Evolutionary conservation across 2,329 filamentous ascomycete genomes (phyloP).

Genomic region (Sporothrix curviconia): DNA sequence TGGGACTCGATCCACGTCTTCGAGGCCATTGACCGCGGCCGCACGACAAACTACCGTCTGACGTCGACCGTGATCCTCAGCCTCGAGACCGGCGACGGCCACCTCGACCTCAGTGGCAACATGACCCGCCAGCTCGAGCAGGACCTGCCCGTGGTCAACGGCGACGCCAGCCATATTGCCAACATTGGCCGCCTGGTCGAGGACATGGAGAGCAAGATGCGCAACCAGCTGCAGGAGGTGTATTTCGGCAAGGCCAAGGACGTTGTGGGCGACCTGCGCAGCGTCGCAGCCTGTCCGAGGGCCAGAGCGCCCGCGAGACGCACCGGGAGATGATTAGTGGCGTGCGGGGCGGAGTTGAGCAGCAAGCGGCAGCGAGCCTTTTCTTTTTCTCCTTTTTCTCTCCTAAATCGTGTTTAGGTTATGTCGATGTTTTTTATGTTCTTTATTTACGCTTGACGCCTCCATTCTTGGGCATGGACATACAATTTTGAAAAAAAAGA

Average conservation of each 20-base stretch:
- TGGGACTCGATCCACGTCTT: conserved; percentile 99
- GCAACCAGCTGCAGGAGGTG: conserved; percentile 94
- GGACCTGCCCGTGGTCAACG: conserved; percentile 73
- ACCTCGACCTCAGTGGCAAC: conserved; percentile 90
- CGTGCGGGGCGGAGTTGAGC: conserved; percentile 35
- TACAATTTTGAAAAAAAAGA: not conserved
- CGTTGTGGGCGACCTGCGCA: conserved; percentile 90
- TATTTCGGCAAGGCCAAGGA: conserved; percentile 99
- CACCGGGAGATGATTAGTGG: conserved; percentile 81
- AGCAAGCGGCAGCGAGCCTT: not conserved
- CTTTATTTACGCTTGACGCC: not conserved
- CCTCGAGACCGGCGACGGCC: conserved; percentile 62
- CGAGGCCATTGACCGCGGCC: conserved; percentile 86
- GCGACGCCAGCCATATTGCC: conserved; percentile 86
- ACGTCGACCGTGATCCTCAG: conserved; percentile 95
- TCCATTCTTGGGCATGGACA: not conserved
- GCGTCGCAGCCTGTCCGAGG: conserved; percentile 76
- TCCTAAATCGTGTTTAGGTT: not conserved
- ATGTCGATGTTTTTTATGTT: not conserved
- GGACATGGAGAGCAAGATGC: conserved; percentile 99
- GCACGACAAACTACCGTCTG: conserved; percentile 92
- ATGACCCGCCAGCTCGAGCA: conserved; percentile 96
- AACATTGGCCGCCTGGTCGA: conserved; percentile 93
- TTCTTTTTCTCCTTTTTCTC: not conserved
- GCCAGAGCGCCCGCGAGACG: conserved; percentile 72